Evolutionary conservation across 2,329 filamentous ascomycete species (phyloP), one percentile per base, ranked within the genome.

Genomic region (Penicillium sp.): DNA sequence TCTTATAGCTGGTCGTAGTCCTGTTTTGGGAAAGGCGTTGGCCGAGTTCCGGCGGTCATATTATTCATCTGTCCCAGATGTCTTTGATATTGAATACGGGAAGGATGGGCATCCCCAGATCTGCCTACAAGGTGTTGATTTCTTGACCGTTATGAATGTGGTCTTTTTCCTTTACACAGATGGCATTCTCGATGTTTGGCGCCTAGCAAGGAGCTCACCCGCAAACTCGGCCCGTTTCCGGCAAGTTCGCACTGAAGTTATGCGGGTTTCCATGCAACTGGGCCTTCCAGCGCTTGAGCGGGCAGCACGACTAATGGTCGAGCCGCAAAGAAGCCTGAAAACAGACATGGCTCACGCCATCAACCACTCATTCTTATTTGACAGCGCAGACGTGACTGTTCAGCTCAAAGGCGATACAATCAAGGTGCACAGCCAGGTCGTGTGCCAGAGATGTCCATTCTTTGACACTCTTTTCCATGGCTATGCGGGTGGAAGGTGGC

Each of bases 401-500:
- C 87, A 96, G 63, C 80, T 97, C 11, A 89, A 87, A 22, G 83
- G 84, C n/a, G 87, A 87, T 29, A 77, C 81, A 52, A 76, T 92
- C 34, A 77, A 79, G 14, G 87, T 89, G 1, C 94, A 99, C 67
- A 93, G 90, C 61, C 81, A 86, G 5, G 74, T 97, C 4, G 72
- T 97, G 35, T 92, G 91, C 62, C 86, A 88, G 66, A 82, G 94
- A 62, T 97, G 92, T 65, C 92, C 91, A 0, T 99, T 97, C 80
- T 99, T 99, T 62, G 81, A 93, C 60, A 89, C 89, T 1, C 80
- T 99, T 42, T 97, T 97, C 72, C 82, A 90, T 64, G 94, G 94
- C n/a, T 87, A 91, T 42, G 90, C 94, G 8, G 82, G 83, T 39
- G 94, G 94, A 0, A 84, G 84, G 64, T 99, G 94, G 94, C 81